Percentiles rank a stretch among this genome's conserved stretches.
These are phyloP conservation scores for Solanum medicagineum DNA, from an alignment of 257 asterid genomes.

Conservation along the genomic window DNA sequence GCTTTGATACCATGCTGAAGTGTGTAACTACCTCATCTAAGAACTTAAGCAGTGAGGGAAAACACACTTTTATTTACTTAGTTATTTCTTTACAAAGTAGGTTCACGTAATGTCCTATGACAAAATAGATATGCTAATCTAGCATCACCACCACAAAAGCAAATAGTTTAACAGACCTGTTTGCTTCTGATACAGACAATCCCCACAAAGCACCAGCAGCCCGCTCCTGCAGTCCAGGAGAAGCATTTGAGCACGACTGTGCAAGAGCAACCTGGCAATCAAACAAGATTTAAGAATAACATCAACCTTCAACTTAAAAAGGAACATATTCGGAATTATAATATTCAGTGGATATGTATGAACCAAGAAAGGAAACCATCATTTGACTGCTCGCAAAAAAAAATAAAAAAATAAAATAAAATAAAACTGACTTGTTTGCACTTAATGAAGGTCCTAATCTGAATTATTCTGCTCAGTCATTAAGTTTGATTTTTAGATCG, in stretches of 20 bases:
- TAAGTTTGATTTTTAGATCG: neutral
- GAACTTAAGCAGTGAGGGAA: neutral
- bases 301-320: neutral
- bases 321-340: neutral
- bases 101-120: neutral
- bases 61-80: neutral
- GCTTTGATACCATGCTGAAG: neutral
- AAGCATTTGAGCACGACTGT: constrained; percentile 32
- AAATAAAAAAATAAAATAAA: neutral
- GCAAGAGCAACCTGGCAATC: constrained; percentile 32
- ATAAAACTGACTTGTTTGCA: neutral
- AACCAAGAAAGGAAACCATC: neutral
- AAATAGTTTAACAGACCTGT: constrained; percentile 36
- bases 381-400: neutral
- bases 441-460: neutral
- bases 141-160: neutral
- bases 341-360: neutral
- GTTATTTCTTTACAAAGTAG: neutral
- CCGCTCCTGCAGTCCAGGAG: constrained; percentile 41
- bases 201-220: constrained; percentile 52
- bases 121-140: neutral
- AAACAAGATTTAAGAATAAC: neutral
- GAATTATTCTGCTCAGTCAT: neutral
- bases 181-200: constrained; percentile 51
- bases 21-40: neutral